These are phyloP conservation scores for Leptographium galeiforme DNA, from an alignment of 2,329 filamentous ascomycete species.

Conservation along the genomic window DNA sequence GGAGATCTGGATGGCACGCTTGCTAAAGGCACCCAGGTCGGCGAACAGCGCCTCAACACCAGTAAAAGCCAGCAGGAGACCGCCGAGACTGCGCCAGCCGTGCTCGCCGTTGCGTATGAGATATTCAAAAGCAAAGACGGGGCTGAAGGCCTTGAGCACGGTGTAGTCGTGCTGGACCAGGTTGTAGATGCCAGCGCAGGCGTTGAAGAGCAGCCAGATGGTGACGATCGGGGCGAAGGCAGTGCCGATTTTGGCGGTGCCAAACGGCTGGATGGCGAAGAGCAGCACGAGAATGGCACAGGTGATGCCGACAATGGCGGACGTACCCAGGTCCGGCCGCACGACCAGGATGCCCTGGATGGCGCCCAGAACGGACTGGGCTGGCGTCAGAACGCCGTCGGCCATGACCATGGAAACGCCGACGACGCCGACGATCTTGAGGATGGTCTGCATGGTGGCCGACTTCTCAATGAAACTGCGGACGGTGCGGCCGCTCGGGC, in stretches of 20 bases:
- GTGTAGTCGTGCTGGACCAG: slow-evolving; percentile 36
- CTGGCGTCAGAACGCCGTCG: slow-evolving; percentile 51
- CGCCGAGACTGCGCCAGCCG: slow-evolving; percentile 55
- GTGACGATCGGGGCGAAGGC: slow-evolving; percentile 54
- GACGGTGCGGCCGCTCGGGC: slow-evolving; percentile 34
- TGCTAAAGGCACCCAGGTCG: slow-evolving; percentile 62
- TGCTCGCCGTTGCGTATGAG: slow-evolving; percentile 43
- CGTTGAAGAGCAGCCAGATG: slow-evolving; percentile 53
- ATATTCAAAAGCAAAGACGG: slow-evolving; percentile 47
- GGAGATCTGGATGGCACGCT: slow-evolving; percentile 55
- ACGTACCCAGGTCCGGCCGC: slow-evolving; percentile 37
- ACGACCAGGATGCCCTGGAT: slow-evolving; percentile 52
- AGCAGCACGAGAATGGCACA: slow-evolving; percentile 52
- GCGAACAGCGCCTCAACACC: slow-evolving; percentile 70
- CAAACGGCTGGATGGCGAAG: slow-evolving; percentile 52
- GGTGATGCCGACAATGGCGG: slow-evolving; percentile 47
- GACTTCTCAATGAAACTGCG: slow-evolving; percentile 46
- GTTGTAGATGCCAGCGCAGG: slow-evolving; percentile 50
- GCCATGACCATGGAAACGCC: slow-evolving; percentile 56
- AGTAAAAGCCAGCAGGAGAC: slow-evolving; percentile 61
- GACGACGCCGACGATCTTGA: slow-evolving; percentile 51
- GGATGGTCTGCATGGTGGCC: slow-evolving; percentile 30
- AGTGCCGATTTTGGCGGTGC: slow-evolving; percentile 44
- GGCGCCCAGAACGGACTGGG: slow-evolving; percentile 56
- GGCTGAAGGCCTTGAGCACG: slow-evolving; percentile 43